phyloP scores from a whole-genome alignment of 257 asterid genomes.

The Salvia rosmarinus region DNA sequence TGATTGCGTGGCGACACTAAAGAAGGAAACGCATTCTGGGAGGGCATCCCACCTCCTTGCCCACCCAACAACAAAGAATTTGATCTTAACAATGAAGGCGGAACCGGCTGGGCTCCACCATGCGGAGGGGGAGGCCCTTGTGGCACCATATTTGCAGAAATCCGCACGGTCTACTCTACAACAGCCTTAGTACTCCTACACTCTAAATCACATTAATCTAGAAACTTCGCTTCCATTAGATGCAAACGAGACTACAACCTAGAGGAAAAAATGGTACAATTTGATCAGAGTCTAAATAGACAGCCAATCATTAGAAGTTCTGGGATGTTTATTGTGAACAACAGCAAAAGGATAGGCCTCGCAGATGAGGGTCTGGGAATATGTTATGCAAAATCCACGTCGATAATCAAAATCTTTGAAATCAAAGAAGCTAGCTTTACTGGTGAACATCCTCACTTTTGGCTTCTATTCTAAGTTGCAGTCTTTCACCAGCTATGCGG shows the following conservation, averaged over 20 bases:
- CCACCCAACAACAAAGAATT: constrained; percentile 76
- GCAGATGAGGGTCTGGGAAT: constrained; percentile 25
- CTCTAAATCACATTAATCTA: constrained; percentile 36
- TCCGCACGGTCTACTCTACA: constrained; percentile 27
- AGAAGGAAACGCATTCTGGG: constrained; percentile 73
- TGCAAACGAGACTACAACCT: constrained; percentile 27
- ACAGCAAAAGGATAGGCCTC: constrained; percentile 30
- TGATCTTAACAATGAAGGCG: constrained; percentile 70
- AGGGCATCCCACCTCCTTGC: constrained; percentile 76
- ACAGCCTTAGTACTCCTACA: constrained; percentile 28
- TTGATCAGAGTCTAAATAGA: constrained; percentile 19
- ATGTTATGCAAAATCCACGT: constrained; percentile 24
- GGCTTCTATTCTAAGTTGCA: constrained; percentile 26
- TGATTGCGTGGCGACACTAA: constrained; percentile 76
- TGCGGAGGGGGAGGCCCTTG: constrained; percentile 78
- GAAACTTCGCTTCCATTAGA: constrained; percentile 23
- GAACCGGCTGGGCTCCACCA: constrained; percentile 71
- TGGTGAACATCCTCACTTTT: constrained; percentile 36
- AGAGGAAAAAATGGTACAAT: constrained; percentile 8
- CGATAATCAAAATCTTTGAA: constrained; percentile 29
- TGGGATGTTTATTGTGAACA: constrained; percentile 35
- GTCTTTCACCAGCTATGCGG: constrained; percentile 32
- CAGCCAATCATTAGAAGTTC: constrained; percentile 29
- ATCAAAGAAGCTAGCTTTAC: constrained; percentile 31
- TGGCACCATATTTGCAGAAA: constrained; percentile 62